Percentiles rank a stretch among this genome's conserved stretches.
Conservation (phyloP, 495 filamentous ascomycete species). For the Evansstolkia leycettana region DNA sequence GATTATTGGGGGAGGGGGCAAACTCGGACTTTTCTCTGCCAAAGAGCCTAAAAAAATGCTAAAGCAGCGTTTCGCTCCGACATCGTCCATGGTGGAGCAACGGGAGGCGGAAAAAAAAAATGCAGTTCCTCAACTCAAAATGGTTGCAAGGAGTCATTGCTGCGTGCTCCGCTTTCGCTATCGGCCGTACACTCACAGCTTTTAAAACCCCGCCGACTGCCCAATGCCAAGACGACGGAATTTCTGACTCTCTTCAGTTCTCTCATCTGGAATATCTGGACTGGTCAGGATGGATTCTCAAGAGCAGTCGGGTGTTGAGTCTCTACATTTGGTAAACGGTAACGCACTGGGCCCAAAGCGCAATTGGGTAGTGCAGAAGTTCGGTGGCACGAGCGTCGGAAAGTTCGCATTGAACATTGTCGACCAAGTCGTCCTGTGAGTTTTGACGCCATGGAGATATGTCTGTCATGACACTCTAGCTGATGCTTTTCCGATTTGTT, state of each 20-base stretch:
- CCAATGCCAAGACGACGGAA: constrained; percentile 2
- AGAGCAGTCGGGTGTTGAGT: constrained; percentile 6
- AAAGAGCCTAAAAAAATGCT: too few species aligned
- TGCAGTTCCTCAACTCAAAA: constrained; percentile 1
- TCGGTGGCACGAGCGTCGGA: constrained; percentile 64
- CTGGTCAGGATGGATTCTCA: constrained; percentile 1
- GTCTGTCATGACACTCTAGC: not conserved
- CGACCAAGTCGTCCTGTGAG: constrained; percentile 61
- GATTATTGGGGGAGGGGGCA: too few species aligned
- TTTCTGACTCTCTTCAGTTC: not conserved
- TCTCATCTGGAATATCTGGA: not conserved
- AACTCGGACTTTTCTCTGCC: too few species aligned
- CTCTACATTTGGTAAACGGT: constrained; percentile 6
- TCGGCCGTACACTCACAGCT: constrained; percentile 3
- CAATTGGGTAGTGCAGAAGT: constrained; percentile 76
- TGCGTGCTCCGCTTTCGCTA: constrained; percentile 28
- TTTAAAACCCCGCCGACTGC: not conserved
- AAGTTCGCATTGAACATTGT: constrained; percentile 63
- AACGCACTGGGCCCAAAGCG: constrained; percentile 7
- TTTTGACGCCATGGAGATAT: not conserved
- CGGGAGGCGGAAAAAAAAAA: constrained; percentile 14
- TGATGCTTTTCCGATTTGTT: constrained; percentile 5
- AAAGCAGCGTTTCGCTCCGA: too few species aligned
- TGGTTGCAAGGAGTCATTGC: constrained; percentile 6
- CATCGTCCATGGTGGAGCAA: constrained; percentile 5